phyloP scores from a whole-genome alignment of 106 monocot species.

The Acorus gramineus region DNA sequence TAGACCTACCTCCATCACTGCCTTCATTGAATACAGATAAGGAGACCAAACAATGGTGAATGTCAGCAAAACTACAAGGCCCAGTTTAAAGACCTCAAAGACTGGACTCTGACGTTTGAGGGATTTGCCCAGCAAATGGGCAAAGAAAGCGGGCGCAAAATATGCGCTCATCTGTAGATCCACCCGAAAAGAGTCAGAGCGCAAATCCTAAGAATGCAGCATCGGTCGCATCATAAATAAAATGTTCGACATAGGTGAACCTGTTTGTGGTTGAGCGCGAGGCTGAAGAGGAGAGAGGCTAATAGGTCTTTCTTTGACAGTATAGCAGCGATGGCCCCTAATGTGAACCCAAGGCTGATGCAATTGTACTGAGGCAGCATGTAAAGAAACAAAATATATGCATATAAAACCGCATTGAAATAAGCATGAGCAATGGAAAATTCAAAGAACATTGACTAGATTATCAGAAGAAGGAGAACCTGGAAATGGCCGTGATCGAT shows the following conservation, averaged over 20 bases:
- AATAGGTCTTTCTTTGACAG: slow-evolving; percentile 45
- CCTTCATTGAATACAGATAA: slow-evolving; percentile 69
- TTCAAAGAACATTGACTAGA: not conserved
- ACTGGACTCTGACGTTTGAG: slow-evolving; percentile 47
- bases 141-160: slow-evolving; percentile 90
- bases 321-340: slow-evolving; percentile 70
- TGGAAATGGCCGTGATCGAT: slow-evolving; percentile 98
- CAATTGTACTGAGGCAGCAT: slow-evolving; percentile 67
- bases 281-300: slow-evolving; percentile 67
- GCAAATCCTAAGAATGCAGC: no score
- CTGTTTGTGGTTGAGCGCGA: slow-evolving; percentile 97
- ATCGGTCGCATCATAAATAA: no score
- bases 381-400: not conserved
- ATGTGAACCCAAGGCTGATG: slow-evolving; percentile 81
- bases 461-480: slow-evolving; percentile 9
- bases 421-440: not conserved
- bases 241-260: slow-evolving; percentile 16
- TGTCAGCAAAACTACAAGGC: slow-evolving; percentile 61
- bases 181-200: no score
- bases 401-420: not conserved
- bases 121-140: slow-evolving; percentile 82
- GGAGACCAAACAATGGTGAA: slow-evolving; percentile 89
- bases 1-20: slow-evolving; percentile 47
- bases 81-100: slow-evolving; percentile 64
- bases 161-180: slow-evolving; percentile 79